Conservation (phyloP, 805 yeast genomes). For the Schwanniomyces yamadae region DNA sequence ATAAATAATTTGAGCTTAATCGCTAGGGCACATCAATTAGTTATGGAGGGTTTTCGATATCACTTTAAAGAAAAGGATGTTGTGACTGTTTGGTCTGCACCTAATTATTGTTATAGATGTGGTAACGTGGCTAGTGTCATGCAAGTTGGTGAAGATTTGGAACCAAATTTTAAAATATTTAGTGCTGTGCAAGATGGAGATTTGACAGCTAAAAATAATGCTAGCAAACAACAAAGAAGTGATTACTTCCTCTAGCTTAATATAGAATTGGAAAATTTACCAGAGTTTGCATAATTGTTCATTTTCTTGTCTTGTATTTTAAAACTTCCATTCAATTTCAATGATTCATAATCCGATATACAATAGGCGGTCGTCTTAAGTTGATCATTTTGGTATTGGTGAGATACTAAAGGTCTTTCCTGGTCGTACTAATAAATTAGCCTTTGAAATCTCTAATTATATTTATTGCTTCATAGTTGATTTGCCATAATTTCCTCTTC, state of each 20-base stretch:
- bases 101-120: constrained; percentile 95
- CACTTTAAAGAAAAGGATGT: constrained; percentile 96
- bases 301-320: not conserved
- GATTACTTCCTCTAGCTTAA: constrained; percentile 40
- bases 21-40: constrained; percentile 96
- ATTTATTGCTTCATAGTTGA: not conserved
- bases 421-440: no score
- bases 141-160: constrained; percentile 86
- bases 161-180: constrained; percentile 89
- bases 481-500: not conserved
- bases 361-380: no score
- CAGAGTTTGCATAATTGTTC: not conserved
- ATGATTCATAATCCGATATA: no score
- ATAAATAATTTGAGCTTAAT: constrained; percentile 84
- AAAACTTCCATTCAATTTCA: constrained; percentile 1
- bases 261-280: not conserved
- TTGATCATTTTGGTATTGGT: no score
- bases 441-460: no score
- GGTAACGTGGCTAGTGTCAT: constrained; percentile 98
- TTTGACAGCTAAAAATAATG: constrained; percentile 36
- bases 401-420: no score
- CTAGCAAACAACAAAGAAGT: constrained; percentile 43
- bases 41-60: constrained; percentile 96
- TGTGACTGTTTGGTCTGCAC: constrained; percentile 98
- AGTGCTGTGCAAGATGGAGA: constrained; percentile 91